phyloP scores from a whole-genome alignment of 1,284 basidiomycete genomes.

The Athelia psychrophila region DNA sequence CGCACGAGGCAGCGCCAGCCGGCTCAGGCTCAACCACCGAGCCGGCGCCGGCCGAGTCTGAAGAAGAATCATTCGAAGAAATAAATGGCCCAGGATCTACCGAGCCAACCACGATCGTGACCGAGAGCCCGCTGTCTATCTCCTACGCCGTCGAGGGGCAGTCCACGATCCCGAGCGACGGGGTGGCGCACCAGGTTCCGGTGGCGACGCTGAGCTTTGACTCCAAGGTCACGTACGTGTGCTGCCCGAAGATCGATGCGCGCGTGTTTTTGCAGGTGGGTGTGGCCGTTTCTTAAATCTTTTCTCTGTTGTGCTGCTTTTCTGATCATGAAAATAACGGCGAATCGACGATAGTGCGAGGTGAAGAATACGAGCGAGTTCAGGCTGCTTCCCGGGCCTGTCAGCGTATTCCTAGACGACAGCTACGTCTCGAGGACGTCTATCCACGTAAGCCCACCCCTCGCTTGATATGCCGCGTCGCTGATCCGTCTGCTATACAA shows the following conservation, averaged over 20 bases:
- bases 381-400: slow-evolving; percentile 46
- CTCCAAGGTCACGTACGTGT: slow-evolving; percentile 43
- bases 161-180: slow-evolving; percentile 50
- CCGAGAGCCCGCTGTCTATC: slow-evolving; percentile 46
- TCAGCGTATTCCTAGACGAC: slow-evolving; percentile 49
- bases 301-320: slow-evolving; percentile 6
- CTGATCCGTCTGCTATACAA: not conserved
- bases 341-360: too few species aligned
- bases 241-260: slow-evolving; percentile 44
- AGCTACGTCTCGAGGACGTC: slow-evolving; percentile 45
- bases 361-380: slow-evolving; percentile 54
- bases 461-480: not conserved
- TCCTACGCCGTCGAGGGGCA: slow-evolving; percentile 47
- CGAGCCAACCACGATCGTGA: slow-evolving; percentile 39
- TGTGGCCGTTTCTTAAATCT: slow-evolving; percentile 6
- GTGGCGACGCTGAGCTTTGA: slow-evolving; percentile 47
- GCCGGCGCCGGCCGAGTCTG: slow-evolving; percentile 9
- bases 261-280: slow-evolving; percentile 45
- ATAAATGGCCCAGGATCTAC: slow-evolving; percentile 18
- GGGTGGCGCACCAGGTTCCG: slow-evolving; percentile 49
- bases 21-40: not conserved
- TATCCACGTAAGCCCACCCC: slow-evolving; percentile 32
- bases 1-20: too few species aligned
- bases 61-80: slow-evolving; percentile 23
- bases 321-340: too few species aligned